Conservation (phyloP, 2,329 filamentous ascomycete genomes). For the Pyrenophora teres region DNA sequence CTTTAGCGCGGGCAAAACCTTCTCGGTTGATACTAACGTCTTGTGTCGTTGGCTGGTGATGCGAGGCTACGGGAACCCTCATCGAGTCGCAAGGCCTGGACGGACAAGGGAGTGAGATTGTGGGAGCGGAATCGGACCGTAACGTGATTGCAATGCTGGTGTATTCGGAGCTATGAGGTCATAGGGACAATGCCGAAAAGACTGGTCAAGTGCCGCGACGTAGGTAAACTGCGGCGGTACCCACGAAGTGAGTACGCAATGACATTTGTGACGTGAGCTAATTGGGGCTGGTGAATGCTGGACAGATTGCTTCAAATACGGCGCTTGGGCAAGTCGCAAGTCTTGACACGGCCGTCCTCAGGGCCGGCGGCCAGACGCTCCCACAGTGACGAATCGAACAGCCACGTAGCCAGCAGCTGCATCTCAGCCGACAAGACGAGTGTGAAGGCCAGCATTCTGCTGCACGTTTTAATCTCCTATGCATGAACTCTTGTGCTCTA, state of each 20-base stretch:
- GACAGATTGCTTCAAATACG: neutral
- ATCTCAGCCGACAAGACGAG: neutral
- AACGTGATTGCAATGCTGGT: conserved; percentile 9
- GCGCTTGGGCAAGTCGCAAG: too few relatives aligned
- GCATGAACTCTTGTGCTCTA: conserved; percentile 11
- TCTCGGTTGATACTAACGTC: conserved; percentile 11
- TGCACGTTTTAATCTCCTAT: conserved; percentile 10
- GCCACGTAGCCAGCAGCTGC: conserved; percentile 17
- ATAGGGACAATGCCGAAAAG: conserved; percentile 6
- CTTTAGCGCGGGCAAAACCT: conserved; percentile 14
- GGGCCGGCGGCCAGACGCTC: neutral
- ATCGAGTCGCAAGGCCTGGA: conserved; percentile 5
- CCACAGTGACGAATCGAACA: neutral
- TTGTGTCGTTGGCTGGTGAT: conserved; percentile 1
- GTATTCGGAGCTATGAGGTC: conserved; percentile 1
- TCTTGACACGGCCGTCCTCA: too few relatives aligned
- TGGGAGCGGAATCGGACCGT: conserved; percentile 10
- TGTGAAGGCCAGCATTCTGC: neutral
- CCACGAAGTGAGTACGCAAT: neutral
- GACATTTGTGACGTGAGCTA: neutral
- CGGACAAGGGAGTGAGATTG: neutral
- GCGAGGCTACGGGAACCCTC: conserved; percentile 6
- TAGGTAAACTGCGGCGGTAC: conserved; percentile 1
- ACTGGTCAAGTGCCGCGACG: conserved; percentile 6
- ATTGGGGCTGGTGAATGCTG: neutral